Evolutionary conservation across 2,329 filamentous ascomycete genomes (phyloP).

Genomic region (Teratosphaeria gauchensis): DNA sequence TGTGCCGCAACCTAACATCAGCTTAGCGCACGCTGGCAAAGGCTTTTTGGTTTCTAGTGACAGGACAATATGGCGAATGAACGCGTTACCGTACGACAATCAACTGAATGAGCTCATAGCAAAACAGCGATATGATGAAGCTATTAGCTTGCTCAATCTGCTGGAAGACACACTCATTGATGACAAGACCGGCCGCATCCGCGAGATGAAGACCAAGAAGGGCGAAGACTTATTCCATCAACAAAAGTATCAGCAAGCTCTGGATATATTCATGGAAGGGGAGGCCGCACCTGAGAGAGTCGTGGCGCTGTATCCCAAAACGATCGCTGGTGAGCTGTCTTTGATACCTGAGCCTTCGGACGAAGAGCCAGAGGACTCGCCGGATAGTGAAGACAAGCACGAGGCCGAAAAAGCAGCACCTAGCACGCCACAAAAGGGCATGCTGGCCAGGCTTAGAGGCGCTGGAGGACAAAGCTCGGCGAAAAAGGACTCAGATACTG

Average conservation of each 20-base stretch:
- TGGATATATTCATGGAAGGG: conserved; percentile 87
- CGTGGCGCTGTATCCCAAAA: conserved; percentile 69
- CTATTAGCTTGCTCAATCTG: conserved; percentile 78
- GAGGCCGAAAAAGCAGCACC: conserved; percentile 24
- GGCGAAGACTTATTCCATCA: conserved; percentile 74
- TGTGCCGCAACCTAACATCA: conserved; percentile 85
- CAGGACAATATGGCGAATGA: conserved; percentile 91
- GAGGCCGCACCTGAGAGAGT: conserved; percentile 83
- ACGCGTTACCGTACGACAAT: conserved; percentile 77
- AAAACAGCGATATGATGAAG: conserved; percentile 71
- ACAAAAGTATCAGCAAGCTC: conserved; percentile 71
- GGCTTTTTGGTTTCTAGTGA: conserved; percentile 92
- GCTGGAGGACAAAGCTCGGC: conserved; percentile 24
- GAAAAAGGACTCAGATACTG: conserved; percentile 40
- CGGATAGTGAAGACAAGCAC: conserved; percentile 1
- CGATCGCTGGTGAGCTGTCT: conserved; percentile 75
- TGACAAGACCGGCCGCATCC: conserved; percentile 69
- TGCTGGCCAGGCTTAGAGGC: conserved; percentile 40
- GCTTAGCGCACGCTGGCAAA: conserved; percentile 90
- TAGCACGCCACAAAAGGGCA: conserved; percentile 23
- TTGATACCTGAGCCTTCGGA: conserved; percentile 41
- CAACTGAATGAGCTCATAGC: conserved; percentile 77
- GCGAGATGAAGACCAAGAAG: conserved; percentile 85
- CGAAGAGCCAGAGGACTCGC: conserved; percentile 28
- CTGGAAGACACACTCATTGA: conserved; percentile 83